These are phyloP conservation scores for Aspergillus olivimuriae DNA, from an alignment of 495 filamentous ascomycete species.

Conservation along the genomic window DNA sequence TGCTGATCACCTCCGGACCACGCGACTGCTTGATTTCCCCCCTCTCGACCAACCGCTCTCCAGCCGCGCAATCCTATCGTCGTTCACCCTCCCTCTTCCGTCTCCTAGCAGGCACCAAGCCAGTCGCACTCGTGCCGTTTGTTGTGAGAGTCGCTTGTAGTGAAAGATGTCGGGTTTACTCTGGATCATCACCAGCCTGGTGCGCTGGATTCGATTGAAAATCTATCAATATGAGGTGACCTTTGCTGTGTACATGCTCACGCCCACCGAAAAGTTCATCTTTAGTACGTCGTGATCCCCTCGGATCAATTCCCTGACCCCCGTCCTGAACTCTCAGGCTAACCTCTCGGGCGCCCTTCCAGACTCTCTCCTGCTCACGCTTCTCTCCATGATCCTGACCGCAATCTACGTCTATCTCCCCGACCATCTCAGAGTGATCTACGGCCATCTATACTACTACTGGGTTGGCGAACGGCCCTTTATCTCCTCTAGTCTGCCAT, in stretches of 20 bases:
- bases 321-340: too few species aligned
- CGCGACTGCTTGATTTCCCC: too few species aligned
- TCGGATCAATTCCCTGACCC: too few species aligned
- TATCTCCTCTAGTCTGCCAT: slow-evolving; percentile 28
- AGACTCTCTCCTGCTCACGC: slow-evolving; percentile 90
- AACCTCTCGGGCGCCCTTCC: not conserved
- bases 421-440: slow-evolving; percentile 73
- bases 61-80: not conserved
- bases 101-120: too few species aligned
- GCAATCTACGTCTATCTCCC: slow-evolving; percentile 88
- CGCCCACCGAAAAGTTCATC: slow-evolving; percentile 75
- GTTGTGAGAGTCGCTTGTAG: too few species aligned
- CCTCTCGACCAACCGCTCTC: not conserved
- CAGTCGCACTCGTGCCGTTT: too few species aligned
- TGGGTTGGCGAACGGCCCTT: slow-evolving; percentile 65
- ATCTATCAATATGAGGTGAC: slow-evolving; percentile 85
- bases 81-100: too few species aligned
- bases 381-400: slow-evolving; percentile 76
- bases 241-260: slow-evolving; percentile 81
- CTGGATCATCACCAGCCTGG: slow-evolving; percentile 38
- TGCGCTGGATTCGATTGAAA: slow-evolving; percentile 68
- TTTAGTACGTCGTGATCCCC: slow-evolving; percentile 72
- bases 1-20: too few species aligned
- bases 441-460: slow-evolving; percentile 87
- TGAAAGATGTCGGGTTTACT: slow-evolving; percentile 24